Percentiles rank a stretch among this genome's conserved stretches.
Evolutionary conservation across 805 yeast species (phyloP).

Genomic region (Saturnispora gosingensis): DNA sequence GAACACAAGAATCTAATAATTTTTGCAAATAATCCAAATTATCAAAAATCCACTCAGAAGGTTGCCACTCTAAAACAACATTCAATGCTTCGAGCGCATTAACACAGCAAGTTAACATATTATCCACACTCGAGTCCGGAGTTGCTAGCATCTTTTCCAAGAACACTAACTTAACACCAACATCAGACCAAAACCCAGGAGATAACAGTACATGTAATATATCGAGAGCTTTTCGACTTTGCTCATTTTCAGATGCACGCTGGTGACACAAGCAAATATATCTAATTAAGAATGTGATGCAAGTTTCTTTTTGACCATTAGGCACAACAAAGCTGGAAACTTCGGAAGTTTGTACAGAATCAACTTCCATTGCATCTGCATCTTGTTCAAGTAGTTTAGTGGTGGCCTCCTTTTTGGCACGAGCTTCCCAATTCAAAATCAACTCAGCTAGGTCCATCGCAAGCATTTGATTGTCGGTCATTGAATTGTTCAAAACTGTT

Average conservation of each 20-base stretch:
- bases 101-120: constrained; percentile 67
- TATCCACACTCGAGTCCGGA: constrained; percentile 61
- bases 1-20: constrained; percentile 70
- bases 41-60: constrained; percentile 67
- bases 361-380: constrained; percentile 18
- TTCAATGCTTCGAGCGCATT: constrained; percentile 87
- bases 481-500: constrained; percentile 67
- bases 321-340: constrained; percentile 46
- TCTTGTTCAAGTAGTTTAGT: constrained; percentile 7
- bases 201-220: constrained; percentile 66
- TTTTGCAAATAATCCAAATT: constrained; percentile 62
- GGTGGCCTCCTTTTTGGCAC: constrained; percentile 14
- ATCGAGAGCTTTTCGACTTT: constrained; percentile 75
- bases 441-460: constrained; percentile 88
- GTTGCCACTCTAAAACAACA: constrained; percentile 71
- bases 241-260: constrained; percentile 71
- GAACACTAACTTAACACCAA: constrained; percentile 73
- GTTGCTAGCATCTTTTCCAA: constrained; percentile 82
- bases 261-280: constrained; percentile 82
- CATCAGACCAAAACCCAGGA: constrained; percentile 77
- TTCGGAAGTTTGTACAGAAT: constrained; percentile 5
- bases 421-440: constrained; percentile 75
- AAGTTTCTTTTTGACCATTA: constrained; percentile 75
- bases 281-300: constrained; percentile 79
- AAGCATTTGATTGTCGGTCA: constrained; percentile 69